Evolutionary conservation across 352 stramenopile species (phyloP).

Genomic region (Globisporangium apiculatum): DNA sequence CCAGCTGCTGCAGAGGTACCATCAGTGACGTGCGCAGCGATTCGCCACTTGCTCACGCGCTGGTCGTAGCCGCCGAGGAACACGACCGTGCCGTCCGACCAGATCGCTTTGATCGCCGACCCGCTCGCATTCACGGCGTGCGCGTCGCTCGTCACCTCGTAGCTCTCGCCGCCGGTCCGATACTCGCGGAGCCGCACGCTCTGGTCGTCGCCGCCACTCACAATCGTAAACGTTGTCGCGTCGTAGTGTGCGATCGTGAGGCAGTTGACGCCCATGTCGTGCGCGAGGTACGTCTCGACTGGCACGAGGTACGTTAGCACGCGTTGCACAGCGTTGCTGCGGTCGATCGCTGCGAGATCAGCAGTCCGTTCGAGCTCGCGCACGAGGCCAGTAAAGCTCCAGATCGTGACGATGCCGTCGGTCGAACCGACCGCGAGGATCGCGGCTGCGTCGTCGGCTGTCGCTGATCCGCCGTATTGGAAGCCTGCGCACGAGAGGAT

Average conservation of each 20-base stretch:
- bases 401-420: constrained; percentile 74
- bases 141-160: constrained; percentile 21
- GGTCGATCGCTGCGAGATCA: neutral
- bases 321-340: neutral
- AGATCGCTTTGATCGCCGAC: constrained; percentile 74
- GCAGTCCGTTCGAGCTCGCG: constrained; percentile 10
- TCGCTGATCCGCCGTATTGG: constrained; percentile 11
- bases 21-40: constrained; percentile 6
- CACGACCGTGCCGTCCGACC: constrained; percentile 30
- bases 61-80: constrained; percentile 82
- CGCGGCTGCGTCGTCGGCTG: constrained; percentile 11
- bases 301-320: constrained; percentile 28
- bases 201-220: constrained; percentile 83
- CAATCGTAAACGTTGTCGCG: constrained; percentile 34
- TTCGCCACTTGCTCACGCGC: constrained; percentile 65
- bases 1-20: neutral
- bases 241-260: constrained; percentile 25
- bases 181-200: constrained; percentile 45
- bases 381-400: constrained; percentile 38
- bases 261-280: constrained; percentile 84
- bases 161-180: constrained; percentile 4
- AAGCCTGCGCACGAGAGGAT: constrained; percentile 66
- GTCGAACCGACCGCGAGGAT: constrained; percentile 74
- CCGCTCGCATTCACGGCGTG: constrained; percentile 60
- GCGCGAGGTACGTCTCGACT: constrained; percentile 52